Conservation (phyloP, 352 stramenopile genomes). For the Thraustochytrium striatum region DNA sequence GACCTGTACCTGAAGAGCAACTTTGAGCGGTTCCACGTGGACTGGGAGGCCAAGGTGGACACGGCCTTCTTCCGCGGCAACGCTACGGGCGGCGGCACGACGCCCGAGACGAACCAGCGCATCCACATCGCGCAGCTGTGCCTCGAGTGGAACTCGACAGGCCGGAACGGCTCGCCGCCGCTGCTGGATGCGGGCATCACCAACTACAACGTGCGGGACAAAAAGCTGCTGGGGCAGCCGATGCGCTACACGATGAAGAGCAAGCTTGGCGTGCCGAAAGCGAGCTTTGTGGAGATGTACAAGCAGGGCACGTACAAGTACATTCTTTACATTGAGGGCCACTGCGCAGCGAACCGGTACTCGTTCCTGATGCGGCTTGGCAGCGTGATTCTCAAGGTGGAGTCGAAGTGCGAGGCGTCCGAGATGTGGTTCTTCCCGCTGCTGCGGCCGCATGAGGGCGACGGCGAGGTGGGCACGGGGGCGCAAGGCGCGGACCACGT, state of each 20-base stretch:
- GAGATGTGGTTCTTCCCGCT: conserved; percentile 96
- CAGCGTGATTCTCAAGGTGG: conserved; percentile 93
- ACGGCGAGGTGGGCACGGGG: not conserved
- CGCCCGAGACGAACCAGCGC: conserved; percentile 92
- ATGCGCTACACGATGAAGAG: conserved; percentile 87
- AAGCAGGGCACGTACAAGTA: conserved; percentile 96
- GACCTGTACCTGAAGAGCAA: conserved; percentile 96
- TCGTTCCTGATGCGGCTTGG: conserved; percentile 96
- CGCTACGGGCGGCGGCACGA: conserved; percentile 88
- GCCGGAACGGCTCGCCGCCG: conserved; percentile 60
- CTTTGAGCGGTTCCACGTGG: conserved; percentile 90
- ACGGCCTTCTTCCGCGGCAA: conserved; percentile 97
- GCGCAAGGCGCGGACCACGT: conserved; percentile 81
- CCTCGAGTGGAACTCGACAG: conserved; percentile 84
- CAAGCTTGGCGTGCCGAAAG: conserved; percentile 72
- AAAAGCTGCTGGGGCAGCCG: conserved; percentile 86
- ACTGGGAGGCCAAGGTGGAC: conserved; percentile 90
- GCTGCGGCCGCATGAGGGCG: conserved; percentile 76
- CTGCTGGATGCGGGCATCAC: conserved; percentile 95
- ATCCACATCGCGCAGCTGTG: conserved; percentile 83
- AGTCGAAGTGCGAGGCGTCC: conserved; percentile 84
- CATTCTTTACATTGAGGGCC: conserved; percentile 92
- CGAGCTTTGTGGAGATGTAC: conserved; percentile 97
- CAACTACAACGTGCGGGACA: conserved; percentile 90
- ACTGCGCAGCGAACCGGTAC: conserved; percentile 96